Evolutionary conservation across 305 asterid species (phyloP).

Genomic region (Fraxinus paxiana): DNA sequence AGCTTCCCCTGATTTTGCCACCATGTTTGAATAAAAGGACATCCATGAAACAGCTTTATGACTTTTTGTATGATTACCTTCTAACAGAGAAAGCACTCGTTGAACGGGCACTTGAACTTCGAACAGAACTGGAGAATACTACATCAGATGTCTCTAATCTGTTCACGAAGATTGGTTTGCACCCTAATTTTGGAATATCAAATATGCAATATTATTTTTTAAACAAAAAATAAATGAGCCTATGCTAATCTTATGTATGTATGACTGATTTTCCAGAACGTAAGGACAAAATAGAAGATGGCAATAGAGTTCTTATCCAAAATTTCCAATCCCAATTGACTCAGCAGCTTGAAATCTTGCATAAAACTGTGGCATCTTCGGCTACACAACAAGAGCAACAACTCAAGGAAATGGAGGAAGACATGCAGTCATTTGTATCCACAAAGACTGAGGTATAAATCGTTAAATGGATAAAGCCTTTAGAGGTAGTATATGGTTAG

Average conservation of each 20-base stretch:
- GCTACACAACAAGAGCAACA: constrained; percentile 41
- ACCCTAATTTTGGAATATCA: not conserved
- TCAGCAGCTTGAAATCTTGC: constrained; percentile 43
- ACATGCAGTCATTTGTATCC: constrained; percentile 33
- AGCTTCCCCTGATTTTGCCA: not conserved
- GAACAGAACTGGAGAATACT: constrained; percentile 47
- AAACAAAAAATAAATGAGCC: not conserved
- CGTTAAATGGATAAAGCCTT: constrained; percentile 4
- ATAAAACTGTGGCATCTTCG: constrained; percentile 38
- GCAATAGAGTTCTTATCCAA: constrained; percentile 36
- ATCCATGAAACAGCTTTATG: not conserved
- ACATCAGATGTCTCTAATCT: constrained; percentile 44
- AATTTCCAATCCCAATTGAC: constrained; percentile 36
- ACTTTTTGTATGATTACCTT: not conserved
- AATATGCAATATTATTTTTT: not conserved
- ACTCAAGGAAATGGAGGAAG: constrained; percentile 40
- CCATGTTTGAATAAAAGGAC: not conserved
- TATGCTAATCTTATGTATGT: not conserved
- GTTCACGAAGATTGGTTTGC: constrained; percentile 41
- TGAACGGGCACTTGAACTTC: constrained; percentile 51
- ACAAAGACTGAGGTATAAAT: constrained; percentile 42
- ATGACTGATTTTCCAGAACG: constrained; percentile 31
- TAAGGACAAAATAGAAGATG: constrained; percentile 41
- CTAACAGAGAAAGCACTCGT: constrained; percentile 39
- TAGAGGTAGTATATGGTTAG: not conserved